phyloP scores from a whole-genome alignment of 805 yeast species.

The Clavispora fructus region DNA sequence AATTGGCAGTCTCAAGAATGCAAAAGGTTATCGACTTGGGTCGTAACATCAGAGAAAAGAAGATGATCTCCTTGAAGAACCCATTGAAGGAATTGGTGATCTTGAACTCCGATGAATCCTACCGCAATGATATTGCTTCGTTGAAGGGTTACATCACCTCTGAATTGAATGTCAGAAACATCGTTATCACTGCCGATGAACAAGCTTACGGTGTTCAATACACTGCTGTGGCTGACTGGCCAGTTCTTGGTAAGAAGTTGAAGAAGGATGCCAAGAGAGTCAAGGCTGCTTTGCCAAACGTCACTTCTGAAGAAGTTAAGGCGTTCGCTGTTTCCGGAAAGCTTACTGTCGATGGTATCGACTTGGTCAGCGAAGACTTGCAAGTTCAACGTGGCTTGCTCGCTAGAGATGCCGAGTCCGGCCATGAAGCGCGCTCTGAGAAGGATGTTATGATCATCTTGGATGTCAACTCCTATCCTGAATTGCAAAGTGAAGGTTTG shows the following conservation, averaged over 20 bases:
- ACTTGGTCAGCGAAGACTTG: slow-evolving; percentile 80
- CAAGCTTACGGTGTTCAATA: slow-evolving; percentile 86
- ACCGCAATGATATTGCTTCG: slow-evolving; percentile 71
- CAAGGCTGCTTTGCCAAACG: slow-evolving; percentile 83
- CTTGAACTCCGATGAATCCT: slow-evolving; percentile 70
- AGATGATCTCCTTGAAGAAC: slow-evolving; percentile 86
- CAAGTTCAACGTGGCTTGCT: slow-evolving; percentile 87
- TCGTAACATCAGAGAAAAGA: slow-evolving; percentile 94
- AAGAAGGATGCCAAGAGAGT: slow-evolving; percentile 91
- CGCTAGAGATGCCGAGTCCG: slow-evolving; percentile 54
- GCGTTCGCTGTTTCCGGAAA: slow-evolving; percentile 65
- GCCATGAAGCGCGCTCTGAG: slow-evolving; percentile 83
- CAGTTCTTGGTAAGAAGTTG: slow-evolving; percentile 93
- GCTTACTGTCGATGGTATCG: slow-evolving; percentile 84
- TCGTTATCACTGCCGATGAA: slow-evolving; percentile 86
- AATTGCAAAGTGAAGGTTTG: slow-evolving; percentile 86
- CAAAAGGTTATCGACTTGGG: slow-evolving; percentile 95
- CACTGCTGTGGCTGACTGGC: slow-evolving; percentile 98
- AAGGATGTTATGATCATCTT: slow-evolving; percentile 85
- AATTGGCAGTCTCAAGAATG: slow-evolving; percentile 89
- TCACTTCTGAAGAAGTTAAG: slow-evolving; percentile 81
- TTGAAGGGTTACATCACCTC: slow-evolving; percentile 77
- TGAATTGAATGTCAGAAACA: slow-evolving; percentile 87
- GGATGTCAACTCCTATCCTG: slow-evolving; percentile 83
- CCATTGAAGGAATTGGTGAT: slow-evolving; percentile 88